phyloP scores from a whole-genome alignment of 805 yeast genomes.

The Spathaspora arborariae region DNA sequence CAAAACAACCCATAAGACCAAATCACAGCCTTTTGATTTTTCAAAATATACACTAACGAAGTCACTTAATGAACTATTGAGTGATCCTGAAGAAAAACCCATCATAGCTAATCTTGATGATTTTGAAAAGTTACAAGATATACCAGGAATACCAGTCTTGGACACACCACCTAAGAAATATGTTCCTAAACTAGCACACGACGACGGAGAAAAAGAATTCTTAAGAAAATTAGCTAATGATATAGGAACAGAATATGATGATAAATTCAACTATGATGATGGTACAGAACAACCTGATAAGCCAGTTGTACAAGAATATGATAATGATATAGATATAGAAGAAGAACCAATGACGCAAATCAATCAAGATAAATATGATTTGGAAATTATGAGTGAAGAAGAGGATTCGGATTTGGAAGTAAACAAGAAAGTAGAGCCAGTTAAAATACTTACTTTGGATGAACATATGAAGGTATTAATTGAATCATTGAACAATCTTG shows the following conservation, averaged over 20 bases:
- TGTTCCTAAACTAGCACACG: constrained; percentile 6
- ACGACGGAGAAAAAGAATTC: neutral
- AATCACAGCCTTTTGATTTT: neutral
- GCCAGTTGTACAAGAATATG: constrained; percentile 8
- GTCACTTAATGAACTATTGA: constrained; percentile 10
- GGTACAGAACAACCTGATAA: constrained; percentile 6
- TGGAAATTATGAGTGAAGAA: constrained; percentile 1
- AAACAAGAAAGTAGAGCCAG: neutral
- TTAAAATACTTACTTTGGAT: neutral
- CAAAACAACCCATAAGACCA: constrained; percentile 1
- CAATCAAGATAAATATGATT: neutral
- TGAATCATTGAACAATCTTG: neutral
- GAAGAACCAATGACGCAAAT: constrained; percentile 7
- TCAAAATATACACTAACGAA: constrained; percentile 12
- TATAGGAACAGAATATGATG: constrained; percentile 8
- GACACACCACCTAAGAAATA: constrained; percentile 3
- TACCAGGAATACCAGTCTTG: too few species aligned
- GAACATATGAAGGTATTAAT: constrained; percentile 2
- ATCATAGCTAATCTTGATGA: constrained; percentile 12
- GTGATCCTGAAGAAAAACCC: constrained; percentile 13
- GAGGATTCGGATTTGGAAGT: constrained; percentile 6
- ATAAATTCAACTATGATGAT: constrained; percentile 10
- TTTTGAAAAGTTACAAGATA: neutral
- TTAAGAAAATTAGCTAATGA: constrained; percentile 4
- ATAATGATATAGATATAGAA: constrained; percentile 9